A percentile compares a stretch with the other conserved stretches of the same genome.
Conservation (phyloP, 176 grass and related monocot genomes). For the Aegilops tauschii region DNA sequence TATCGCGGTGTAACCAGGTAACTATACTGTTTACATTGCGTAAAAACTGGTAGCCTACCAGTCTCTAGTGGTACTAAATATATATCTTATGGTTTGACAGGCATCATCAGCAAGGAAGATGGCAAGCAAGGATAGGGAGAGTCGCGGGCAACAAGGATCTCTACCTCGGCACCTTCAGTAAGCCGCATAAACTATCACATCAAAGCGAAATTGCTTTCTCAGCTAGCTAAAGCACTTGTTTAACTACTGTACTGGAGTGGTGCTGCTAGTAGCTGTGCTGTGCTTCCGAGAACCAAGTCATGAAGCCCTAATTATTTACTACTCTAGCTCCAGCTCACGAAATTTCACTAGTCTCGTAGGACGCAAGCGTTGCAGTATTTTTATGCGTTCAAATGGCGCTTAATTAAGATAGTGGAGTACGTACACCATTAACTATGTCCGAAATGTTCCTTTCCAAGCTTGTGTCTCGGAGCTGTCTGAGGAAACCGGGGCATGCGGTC, state of each 20-base stretch:
- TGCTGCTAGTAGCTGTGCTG: constrained; percentile 12
- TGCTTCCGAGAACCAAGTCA: constrained; percentile 42
- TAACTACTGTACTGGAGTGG: constrained; percentile 20
- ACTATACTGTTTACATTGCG: neutral
- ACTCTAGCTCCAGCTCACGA: constrained; percentile 40
- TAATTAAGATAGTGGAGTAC: constrained; percentile 52
- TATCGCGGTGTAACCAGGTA: constrained; percentile 77
- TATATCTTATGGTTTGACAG: constrained; percentile 30
- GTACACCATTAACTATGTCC: constrained; percentile 46
- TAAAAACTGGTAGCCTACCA: neutral
- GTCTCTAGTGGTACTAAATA: neutral
- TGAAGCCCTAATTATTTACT: constrained; percentile 49
- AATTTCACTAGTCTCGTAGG: constrained; percentile 62
- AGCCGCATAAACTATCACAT: constrained; percentile 28
- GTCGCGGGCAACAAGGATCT: constrained; percentile 81
- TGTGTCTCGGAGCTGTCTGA: constrained; percentile 65
- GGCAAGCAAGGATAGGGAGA: constrained; percentile 83
- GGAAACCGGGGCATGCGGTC: constrained; percentile 56
- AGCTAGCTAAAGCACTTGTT: constrained; percentile 12
- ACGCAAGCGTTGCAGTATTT: constrained; percentile 43
- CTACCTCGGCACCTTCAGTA: constrained; percentile 84
- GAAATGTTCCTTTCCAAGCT: constrained; percentile 63
- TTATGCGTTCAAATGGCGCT: constrained; percentile 38
- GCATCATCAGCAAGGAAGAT: constrained; percentile 78
- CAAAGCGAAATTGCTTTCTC: constrained; percentile 17